These are phyloP conservation scores for Xenosphaeropsis pyriputrescens DNA, from an alignment of 2,329 filamentous ascomycete genomes.

Conservation along the genomic window DNA sequence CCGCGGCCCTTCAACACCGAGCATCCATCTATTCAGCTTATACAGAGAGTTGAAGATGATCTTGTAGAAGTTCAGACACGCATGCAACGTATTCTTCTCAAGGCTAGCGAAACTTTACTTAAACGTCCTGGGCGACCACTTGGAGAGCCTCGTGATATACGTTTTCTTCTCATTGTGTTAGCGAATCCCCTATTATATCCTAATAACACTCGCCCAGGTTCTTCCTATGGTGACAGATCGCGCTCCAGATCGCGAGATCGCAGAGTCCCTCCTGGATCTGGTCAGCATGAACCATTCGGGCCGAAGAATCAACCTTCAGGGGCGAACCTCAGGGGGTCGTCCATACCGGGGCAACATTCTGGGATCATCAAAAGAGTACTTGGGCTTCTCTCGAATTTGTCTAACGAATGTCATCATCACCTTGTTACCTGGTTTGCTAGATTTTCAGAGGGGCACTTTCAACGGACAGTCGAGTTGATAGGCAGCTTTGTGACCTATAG, in stretches of 20 bases:
- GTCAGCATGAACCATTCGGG: too few relatives aligned
- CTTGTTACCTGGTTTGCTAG: slow-evolving; percentile 67
- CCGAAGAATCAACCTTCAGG: slow-evolving; percentile 3
- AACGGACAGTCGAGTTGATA: slow-evolving; percentile 61
- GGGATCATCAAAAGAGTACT: slow-evolving; percentile 75
- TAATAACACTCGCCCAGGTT: slow-evolving; percentile 8
- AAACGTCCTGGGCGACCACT: slow-evolving; percentile 65
- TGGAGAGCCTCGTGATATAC: slow-evolving; percentile 50
- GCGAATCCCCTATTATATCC: slow-evolving; percentile 63
- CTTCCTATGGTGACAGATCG: slow-evolving; percentile 6
- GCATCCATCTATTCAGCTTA: slow-evolving; percentile 8
- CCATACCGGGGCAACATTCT: slow-evolving; percentile 51
- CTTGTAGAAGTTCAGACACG: slow-evolving; percentile 51
- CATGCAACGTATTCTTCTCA: slow-evolving; percentile 55
- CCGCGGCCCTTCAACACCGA: slow-evolving; percentile 6
- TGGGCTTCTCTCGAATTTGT: slow-evolving; percentile 63
- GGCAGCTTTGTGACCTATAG: slow-evolving; percentile 72
- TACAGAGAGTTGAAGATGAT: slow-evolving; percentile 32
- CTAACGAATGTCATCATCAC: slow-evolving; percentile 61
- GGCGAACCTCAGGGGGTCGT: slow-evolving; percentile 15
- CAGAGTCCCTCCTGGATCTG: slow-evolving; percentile 5
- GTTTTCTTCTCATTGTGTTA: slow-evolving; percentile 66
- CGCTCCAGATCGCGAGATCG: slow-evolving; percentile 9
- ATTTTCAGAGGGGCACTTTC: slow-evolving; percentile 52
- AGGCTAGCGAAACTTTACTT: slow-evolving; percentile 63